These are phyloP conservation scores for Solanum hybrid DNA, from an alignment of 305 asterid genomes.

Conservation along the genomic window DNA sequence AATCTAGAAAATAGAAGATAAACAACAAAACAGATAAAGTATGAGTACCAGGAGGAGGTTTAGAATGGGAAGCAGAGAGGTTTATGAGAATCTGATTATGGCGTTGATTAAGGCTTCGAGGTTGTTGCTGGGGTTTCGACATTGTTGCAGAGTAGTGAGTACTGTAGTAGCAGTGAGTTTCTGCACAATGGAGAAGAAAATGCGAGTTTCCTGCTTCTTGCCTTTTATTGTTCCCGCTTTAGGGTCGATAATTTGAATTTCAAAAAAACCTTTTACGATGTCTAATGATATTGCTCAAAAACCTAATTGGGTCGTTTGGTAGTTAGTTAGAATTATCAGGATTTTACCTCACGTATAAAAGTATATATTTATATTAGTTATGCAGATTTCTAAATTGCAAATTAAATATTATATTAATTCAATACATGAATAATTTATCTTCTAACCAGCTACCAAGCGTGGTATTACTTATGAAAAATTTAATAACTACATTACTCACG, in stretches of 20 bases:
- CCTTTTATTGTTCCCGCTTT: background rate
- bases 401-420: too few relatives aligned
- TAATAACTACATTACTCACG: background rate
- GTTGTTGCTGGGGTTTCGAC: conserved; percentile 40
- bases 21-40: background rate
- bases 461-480: too few relatives aligned
- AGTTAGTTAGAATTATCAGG: background rate
- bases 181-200: background rate
- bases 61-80: conserved; percentile 51
- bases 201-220: background rate
- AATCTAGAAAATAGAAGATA: background rate
- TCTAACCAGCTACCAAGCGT: background rate
- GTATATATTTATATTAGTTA: too few relatives aligned
- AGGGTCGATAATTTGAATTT: background rate
- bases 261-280: background rate
- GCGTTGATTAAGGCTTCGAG: conserved; percentile 75
- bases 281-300: background rate
- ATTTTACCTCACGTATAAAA: background rate
- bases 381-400: background rate
- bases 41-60: conserved; percentile 8
- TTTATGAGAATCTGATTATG: conserved; percentile 47
- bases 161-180: background rate
- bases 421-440: background rate
- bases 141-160: conserved; percentile 13
- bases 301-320: too few relatives aligned